phyloP scores from a whole-genome alignment of 2,329 filamentous ascomycete species.

The Diaporthe aspalathi region DNA sequence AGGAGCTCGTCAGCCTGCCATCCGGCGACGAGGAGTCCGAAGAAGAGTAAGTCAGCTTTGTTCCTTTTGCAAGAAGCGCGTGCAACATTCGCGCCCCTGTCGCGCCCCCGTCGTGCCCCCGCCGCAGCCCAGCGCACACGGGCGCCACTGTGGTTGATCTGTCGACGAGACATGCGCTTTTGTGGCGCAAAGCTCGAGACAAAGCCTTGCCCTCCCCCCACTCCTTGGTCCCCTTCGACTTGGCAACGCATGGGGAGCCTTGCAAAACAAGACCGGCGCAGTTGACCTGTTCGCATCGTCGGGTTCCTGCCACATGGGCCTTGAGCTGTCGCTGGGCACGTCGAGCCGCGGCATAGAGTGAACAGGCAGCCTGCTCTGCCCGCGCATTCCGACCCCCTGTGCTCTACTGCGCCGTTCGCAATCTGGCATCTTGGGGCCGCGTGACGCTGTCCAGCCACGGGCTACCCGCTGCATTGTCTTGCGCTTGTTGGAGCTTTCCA shows the following conservation, averaged over 20 bases:
- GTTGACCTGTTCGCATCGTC: neutral
- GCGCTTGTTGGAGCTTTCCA: neutral
- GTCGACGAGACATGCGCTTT: neutral
- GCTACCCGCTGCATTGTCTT: neutral
- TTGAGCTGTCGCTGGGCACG: neutral
- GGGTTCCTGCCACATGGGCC: neutral
- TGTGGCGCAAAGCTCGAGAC: constrained; percentile 39
- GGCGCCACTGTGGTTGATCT: constrained; percentile 38
- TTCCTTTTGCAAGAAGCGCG: constrained; percentile 41
- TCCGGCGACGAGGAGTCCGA: constrained; percentile 64
- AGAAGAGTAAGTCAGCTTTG: constrained; percentile 61
- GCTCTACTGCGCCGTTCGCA: neutral
- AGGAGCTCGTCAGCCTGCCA: constrained; percentile 66
- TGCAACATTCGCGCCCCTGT: constrained; percentile 47
- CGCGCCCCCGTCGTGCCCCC: no score
- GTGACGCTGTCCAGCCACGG: neutral
- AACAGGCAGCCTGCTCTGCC: neutral
- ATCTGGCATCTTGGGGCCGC: neutral
- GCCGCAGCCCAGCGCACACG: constrained; percentile 33
- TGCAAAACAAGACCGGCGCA: neutral
- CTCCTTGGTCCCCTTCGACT: neutral
- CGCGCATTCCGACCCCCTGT: no score
- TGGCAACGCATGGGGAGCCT: neutral
- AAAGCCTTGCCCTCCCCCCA: neutral
- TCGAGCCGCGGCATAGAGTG: neutral